These are phyloP conservation scores for Ustilago nuda DNA, from an alignment of 1,284 basidiomycete genomes.

Conservation along the genomic window DNA sequence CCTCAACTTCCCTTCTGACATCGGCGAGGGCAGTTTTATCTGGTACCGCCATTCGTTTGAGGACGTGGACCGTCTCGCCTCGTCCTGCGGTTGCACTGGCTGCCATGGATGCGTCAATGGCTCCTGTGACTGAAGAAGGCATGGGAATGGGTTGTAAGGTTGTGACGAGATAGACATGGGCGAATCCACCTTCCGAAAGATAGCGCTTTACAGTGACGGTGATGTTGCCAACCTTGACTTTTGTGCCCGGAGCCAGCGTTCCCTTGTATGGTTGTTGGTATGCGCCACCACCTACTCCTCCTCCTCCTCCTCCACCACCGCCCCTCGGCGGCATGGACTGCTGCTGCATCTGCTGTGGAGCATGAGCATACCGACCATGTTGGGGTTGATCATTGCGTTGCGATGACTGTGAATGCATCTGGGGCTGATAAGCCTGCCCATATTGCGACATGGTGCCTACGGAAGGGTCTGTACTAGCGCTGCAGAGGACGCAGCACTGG, in stretches of 20 bases:
- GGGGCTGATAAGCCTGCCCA: conserved; percentile 30
- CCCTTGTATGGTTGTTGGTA: conserved; percentile 52
- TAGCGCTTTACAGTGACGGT: conserved; percentile 88
- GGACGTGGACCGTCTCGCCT: conserved; percentile 83
- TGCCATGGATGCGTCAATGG: conserved; percentile 38
- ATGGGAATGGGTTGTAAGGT: conserved; percentile 80
- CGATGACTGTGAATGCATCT: conserved; percentile 17
- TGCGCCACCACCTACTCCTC: conserved; percentile 7
- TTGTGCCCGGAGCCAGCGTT: conserved; percentile 76
- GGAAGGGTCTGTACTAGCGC: conserved; percentile 10
- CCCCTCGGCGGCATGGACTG: conserved; percentile 16
- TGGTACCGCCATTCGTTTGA: conserved; percentile 94
- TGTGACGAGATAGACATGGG: conserved; percentile 94
- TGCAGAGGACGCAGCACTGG: conserved; percentile 1
- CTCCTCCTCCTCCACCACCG: background rate
- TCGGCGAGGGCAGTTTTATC: conserved; percentile 90
- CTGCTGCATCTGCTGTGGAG: conserved; percentile 32
- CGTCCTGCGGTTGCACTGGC: conserved; percentile 38
- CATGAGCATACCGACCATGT: conserved; percentile 27
- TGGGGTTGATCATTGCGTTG: conserved; percentile 16
- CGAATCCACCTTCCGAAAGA: conserved; percentile 96
- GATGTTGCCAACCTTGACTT: conserved; percentile 88
- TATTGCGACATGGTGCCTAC: conserved; percentile 41
- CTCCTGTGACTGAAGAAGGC: conserved; percentile 51
- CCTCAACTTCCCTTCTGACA: conserved; percentile 96